phyloP scores from a whole-genome alignment of 352 stramenopile genomes.

The Phytophthora tentaculata region DNA sequence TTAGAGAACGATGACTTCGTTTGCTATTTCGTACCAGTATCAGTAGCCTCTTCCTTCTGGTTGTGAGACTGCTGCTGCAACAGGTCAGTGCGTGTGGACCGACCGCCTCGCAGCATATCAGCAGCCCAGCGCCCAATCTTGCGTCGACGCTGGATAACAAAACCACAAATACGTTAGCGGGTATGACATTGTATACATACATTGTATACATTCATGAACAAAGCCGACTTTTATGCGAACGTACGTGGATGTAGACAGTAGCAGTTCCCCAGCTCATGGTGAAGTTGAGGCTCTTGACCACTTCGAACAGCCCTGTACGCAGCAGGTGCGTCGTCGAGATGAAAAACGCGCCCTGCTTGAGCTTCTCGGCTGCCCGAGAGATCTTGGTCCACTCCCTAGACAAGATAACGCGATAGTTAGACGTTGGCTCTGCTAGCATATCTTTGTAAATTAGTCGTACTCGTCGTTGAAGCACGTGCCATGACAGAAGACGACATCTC shows the following conservation, averaged over 20 bases:
- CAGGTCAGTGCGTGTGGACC: slow-evolving; percentile 78
- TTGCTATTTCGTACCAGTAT: no score
- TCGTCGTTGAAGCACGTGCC: slow-evolving; percentile 86
- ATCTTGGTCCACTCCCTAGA: slow-evolving; percentile 85
- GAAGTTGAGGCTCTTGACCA: slow-evolving; percentile 76
- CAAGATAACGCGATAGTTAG: background rate
- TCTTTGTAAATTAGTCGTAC: slow-evolving; percentile 37
- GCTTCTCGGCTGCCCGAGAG: slow-evolving; percentile 76
- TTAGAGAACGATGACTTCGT: slow-evolving; percentile 10
- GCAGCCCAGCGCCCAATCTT: slow-evolving; percentile 87
- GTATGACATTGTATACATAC: no score
- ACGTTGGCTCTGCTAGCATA: background rate
- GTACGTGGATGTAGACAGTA: slow-evolving; percentile 87
- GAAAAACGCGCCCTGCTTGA: slow-evolving; percentile 88
- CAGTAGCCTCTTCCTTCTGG: slow-evolving; percentile 7
- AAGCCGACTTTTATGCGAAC: slow-evolving; percentile 18
- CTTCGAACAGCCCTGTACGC: slow-evolving; percentile 80
- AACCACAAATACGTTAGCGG: slow-evolving; percentile 8
- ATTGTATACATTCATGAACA: background rate
- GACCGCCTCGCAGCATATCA: slow-evolving; percentile 83
- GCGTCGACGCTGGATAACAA: slow-evolving; percentile 59
- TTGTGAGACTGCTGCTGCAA: slow-evolving; percentile 42
- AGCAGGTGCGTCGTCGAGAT: slow-evolving; percentile 85
- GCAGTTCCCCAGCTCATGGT: slow-evolving; percentile 85
- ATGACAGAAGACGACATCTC: slow-evolving; percentile 85